phyloP scores from a whole-genome alignment of 106 monocot species.

The Vanilla planifolia region DNA sequence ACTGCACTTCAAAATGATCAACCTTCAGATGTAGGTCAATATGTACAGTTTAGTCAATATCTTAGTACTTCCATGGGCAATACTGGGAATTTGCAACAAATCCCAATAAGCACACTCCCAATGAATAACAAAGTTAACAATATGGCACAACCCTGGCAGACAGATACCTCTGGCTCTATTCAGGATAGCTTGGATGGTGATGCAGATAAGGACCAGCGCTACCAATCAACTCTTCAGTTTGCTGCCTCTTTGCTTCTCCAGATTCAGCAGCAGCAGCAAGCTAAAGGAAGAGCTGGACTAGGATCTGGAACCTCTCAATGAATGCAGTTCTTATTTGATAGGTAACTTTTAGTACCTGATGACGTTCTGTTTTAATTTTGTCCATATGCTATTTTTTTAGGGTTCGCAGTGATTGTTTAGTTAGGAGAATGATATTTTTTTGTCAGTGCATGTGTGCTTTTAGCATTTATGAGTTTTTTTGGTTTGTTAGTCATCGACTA shows the following conservation, averaged over 20 bases:
- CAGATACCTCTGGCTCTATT: conserved; percentile 17
- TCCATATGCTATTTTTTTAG: too few species aligned
- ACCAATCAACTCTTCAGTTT: conserved; percentile 84
- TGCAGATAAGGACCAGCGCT: conserved; percentile 61
- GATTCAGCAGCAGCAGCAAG: conserved; percentile 68
- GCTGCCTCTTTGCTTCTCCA: conserved; percentile 70
- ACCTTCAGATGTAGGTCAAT: conserved; percentile 2
- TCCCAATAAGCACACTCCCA: conserved; percentile 16
- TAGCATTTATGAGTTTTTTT: too few species aligned
- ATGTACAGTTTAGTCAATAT: conserved; percentile 1
- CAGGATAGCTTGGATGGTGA: conserved; percentile 28
- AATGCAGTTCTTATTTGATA: background rate
- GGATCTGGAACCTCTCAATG: conserved; percentile 36
- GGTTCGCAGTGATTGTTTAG: too few species aligned
- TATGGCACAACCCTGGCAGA: conserved; percentile 34
- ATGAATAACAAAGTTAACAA: conserved; percentile 5
- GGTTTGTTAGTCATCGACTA: too few species aligned
- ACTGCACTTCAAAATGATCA: conserved; percentile 13
- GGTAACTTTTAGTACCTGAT: too few species aligned
- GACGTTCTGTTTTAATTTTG: too few species aligned
- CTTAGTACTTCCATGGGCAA: conserved; percentile 14
- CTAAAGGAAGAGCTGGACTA: conserved; percentile 18
- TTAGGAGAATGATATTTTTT: too few species aligned
- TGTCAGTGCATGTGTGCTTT: too few species aligned
- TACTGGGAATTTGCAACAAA: conserved; percentile 7